Evolutionary conservation across 306 rosid species (phyloP).

Genomic region (Pterocarpus macrocarpus): DNA sequence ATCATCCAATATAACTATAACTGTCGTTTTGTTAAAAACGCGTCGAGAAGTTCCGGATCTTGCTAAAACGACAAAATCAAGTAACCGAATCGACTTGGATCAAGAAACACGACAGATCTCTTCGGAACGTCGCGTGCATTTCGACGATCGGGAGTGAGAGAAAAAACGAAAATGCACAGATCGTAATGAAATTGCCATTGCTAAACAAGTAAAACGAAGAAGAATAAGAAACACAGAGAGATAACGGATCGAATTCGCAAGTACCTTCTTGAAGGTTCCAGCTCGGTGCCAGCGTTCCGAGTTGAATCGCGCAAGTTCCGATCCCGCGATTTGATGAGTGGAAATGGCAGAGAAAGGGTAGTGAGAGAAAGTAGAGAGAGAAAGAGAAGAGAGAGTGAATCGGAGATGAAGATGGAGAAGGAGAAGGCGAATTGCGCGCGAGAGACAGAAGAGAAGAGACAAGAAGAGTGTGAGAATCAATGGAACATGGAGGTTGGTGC

Average conservation of each 20-base stretch:
- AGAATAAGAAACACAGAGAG: background rate
- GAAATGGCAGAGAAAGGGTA: slow-evolving; percentile 19
- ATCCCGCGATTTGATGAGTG: slow-evolving; percentile 44
- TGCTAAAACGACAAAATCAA: slow-evolving; percentile 39
- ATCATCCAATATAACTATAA: slow-evolving; percentile 14
- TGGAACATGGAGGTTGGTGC: slow-evolving; percentile 16
- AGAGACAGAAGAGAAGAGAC: slow-evolving; percentile 40
- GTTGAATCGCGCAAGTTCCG: slow-evolving; percentile 35
- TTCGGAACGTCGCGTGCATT: slow-evolving; percentile 25
- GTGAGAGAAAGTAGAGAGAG: slow-evolving; percentile 38
- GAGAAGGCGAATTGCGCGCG: slow-evolving; percentile 65
- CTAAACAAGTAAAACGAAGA: slow-evolving; percentile 6
- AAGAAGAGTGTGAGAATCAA: background rate
- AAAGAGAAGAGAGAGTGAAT: slow-evolving; percentile 28
- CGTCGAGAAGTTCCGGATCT: slow-evolving; percentile 48
- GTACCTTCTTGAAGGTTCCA: slow-evolving; percentile 45
- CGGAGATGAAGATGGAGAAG: background rate
- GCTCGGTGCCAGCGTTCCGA: slow-evolving; percentile 14
- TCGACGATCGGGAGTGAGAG: slow-evolving; percentile 36
- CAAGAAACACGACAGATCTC: slow-evolving; percentile 40
- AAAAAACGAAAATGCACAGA: slow-evolving; percentile 25
- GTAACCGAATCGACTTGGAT: slow-evolving; percentile 26
- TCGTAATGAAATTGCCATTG: slow-evolving; percentile 41
- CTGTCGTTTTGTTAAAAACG: slow-evolving; percentile 22
- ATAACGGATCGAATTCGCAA: slow-evolving; percentile 4